Evolutionary conservation across 1,284 basidiomycete genomes (phyloP), one percentile per base, ranked within the genome.

Genomic region (Sanghuangporus baumii): DNA sequence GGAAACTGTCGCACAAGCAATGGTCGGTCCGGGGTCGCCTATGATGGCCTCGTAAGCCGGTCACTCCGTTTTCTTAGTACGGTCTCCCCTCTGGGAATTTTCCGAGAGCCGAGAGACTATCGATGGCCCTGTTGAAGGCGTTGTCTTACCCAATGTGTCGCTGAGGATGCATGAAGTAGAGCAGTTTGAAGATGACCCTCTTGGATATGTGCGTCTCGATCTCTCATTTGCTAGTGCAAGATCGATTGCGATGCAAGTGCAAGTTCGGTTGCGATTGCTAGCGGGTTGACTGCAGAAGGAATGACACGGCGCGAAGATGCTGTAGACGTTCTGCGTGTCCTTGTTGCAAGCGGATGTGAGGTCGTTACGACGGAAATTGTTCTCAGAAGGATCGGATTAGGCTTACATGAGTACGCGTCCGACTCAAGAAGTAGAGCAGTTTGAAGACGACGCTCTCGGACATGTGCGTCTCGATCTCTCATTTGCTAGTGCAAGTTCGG

Each of bases 361-460:
- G n/a, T n/a, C n/a, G n/a, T n/a, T n/a, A n/a, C n/a, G n/a, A n/a
- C n/a, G n/a, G n/a, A n/a, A n/a, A n/a, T n/a, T n/a, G n/a, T n/a
- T n/a, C n/a, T n/a, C n/a, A n/a, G n/a, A n/a, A n/a, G n/a, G n/a
- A n/a, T n/a, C n/a, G n/a, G n/a, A n/a, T n/a, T n/a, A n/a, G n/a
- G n/a, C n/a, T n/a, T n/a, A n/a, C n/a, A n/a, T n/a, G n/a, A n/a
- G n/a, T n/a, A n/a, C n/a, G n/a, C n/a, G n/a, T n/a, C n/a, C n/a
- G n/a, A n/a, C n/a, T n/a, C n/a, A n/a, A n/a, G 96, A 98, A 66
- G 84, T 96, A 64, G 96, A 99, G 71, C 89, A 96, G 74, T 98
- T 99, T 71, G 94, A 98, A 74, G 96, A 99, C 67, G 95, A 98
- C 69, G 96, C 96, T 0, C 84, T 96, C 55, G 96, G 98, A 72